Evolutionary conservation across 805 yeast species (phyloP), one percentile per base, ranked within the genome.

Genomic region (Sungouiella thailandica): DNA sequence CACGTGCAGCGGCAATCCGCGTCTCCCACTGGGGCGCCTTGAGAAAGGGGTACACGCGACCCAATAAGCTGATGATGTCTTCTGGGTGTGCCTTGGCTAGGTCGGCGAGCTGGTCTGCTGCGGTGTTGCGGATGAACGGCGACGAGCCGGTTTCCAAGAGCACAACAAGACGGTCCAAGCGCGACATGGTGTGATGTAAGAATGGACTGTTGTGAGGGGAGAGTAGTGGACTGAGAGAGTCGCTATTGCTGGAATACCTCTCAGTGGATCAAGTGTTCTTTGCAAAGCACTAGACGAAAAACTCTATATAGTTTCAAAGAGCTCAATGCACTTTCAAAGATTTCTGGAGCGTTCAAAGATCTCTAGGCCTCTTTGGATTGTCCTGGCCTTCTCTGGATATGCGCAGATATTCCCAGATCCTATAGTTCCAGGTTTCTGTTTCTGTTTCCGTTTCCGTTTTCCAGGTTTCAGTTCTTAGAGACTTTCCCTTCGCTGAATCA

Each of bases 31-130:
- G 87, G 37, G 69, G 72, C 17, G 87, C 78, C 50, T 78, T 74
- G 38, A 93, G 68, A 55, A 79, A 93, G 0, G 99, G 97, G 49
- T 88, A 86, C 1, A 93, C 95, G 39, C 97, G 71, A 11, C 95
- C 86, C 22, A 93, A 62, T 26, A 93, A 63, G 37, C 82, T 82
- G 34, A 87, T 69, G 14, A 85, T 76, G 50, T 93, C 97, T 52
- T 90, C 97, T 0, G 97, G 96, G 52, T 93, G 97, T 27, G 83
- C 83, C 56, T 83, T 83, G 17, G 96, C 97, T 24, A 94, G 70
- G 46, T 90, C 97, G 4, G 96, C 86, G 45, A 93, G 69, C 61
- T 93, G 99, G 52, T 90, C 96, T 2, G 97, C 97, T 1, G 98
- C 99, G 7, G 96, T 86, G 52, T 86, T 87, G 45, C 97, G 74